These are phyloP conservation scores for Diaporthe eres DNA, from an alignment of 2,329 filamentous ascomycete species.

Conservation along the genomic window DNA sequence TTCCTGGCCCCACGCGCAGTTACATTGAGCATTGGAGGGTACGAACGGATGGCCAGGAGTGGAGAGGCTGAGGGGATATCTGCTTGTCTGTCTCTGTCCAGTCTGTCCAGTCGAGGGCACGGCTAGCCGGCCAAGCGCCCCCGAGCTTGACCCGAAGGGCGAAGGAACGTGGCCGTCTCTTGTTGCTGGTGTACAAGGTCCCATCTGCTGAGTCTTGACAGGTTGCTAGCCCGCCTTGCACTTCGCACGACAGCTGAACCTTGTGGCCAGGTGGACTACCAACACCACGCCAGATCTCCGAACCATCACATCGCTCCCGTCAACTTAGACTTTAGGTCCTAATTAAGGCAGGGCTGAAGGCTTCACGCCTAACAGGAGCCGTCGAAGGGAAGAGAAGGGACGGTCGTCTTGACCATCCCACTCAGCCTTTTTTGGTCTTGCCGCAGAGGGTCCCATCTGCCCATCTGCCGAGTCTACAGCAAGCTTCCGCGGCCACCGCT, in stretches of 20 bases:
- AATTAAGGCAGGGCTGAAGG: slow-evolving; percentile 40
- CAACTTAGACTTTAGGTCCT: slow-evolving; percentile 30
- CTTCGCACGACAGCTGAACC: slow-evolving; percentile 26
- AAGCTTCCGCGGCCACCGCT: slow-evolving; percentile 32
- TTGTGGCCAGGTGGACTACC: slow-evolving; percentile 25
- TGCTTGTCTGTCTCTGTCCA: background rate
- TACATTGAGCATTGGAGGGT: background rate
- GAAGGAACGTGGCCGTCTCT: slow-evolving; percentile 4
- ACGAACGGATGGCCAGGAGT: background rate
- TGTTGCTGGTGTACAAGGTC: slow-evolving; percentile 12
- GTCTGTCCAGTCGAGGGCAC: background rate
- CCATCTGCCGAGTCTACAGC: slow-evolving; percentile 38
- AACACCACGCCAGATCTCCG: slow-evolving; percentile 29
- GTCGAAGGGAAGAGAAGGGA: slow-evolving; percentile 1
- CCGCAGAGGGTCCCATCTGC: background rate
- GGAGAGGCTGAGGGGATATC: slow-evolving; percentile 7
- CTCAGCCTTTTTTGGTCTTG: slow-evolving; percentile 8
- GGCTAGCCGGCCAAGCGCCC: slow-evolving; percentile 11
- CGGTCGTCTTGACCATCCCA: slow-evolving; percentile 7
- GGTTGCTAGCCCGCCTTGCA: slow-evolving; percentile 8
- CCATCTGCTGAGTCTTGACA: slow-evolving; percentile 28
- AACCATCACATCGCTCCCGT: slow-evolving; percentile 39
- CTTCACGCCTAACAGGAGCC: slow-evolving; percentile 27
- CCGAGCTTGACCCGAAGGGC: slow-evolving; percentile 8
- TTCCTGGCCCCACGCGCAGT: slow-evolving; percentile 13